phyloP scores from a whole-genome alignment of 108 stramenopile species.

The Discostella pseudostelligera region DNA sequence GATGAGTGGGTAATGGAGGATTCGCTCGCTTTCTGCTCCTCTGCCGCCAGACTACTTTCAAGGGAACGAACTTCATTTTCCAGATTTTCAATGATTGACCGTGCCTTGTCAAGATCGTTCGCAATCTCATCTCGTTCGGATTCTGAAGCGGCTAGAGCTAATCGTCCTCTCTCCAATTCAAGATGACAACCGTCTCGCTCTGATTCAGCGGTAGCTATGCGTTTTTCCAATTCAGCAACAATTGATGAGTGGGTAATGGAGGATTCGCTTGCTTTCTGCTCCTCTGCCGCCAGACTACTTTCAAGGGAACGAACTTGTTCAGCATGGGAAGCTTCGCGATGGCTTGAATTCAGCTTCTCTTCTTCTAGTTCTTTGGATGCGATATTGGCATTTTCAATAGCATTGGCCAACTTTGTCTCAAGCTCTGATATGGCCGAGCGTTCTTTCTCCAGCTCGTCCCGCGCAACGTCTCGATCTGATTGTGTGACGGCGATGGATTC shows the following conservation, averaged over 20 bases:
- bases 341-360: background rate
- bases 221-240: slow-evolving; percentile 6
- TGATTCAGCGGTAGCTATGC: background rate
- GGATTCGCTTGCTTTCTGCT: background rate
- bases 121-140: background rate
- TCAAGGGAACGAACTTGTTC: slow-evolving; percentile 10
- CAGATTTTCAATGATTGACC: background rate
- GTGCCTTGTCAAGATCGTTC: background rate
- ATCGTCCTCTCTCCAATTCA: background rate
- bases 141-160: background rate
- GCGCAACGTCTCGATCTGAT: background rate
- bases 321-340: slow-evolving; percentile 3
- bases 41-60: slow-evolving; percentile 2
- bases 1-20: background rate
- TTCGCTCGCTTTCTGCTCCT: slow-evolving; percentile 1
- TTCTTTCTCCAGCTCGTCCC: background rate
- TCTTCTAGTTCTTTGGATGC: background rate
- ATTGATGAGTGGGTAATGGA: slow-evolving; percentile 1
- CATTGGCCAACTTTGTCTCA: background rate
- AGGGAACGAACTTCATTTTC: slow-evolving; percentile 4
- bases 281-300: slow-evolving; percentile 4
- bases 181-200: slow-evolving; percentile 14
- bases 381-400: background rate
- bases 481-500: background rate
- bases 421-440: background rate